Evolutionary conservation across 2,329 filamentous ascomycete species (phyloP), one percentile per base, ranked within the genome.

Genomic region (Talaromyces albobiverticillius): DNA sequence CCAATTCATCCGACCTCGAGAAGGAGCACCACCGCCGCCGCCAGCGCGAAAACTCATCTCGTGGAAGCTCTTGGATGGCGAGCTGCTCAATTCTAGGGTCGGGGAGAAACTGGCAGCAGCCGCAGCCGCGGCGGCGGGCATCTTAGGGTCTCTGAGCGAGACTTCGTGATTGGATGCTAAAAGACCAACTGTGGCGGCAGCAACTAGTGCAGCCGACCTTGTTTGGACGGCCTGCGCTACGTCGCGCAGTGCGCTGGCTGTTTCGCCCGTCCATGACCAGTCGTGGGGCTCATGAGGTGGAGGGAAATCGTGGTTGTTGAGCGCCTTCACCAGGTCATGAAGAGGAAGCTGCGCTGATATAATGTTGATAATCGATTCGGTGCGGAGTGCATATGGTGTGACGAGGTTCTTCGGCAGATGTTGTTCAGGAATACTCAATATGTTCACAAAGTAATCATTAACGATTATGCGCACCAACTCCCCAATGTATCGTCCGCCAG

Each of bases 51-150:
- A 55, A n/a, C 47, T 55, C 18, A 55, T 32, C 38, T 55, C 53
- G n/a, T 55, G 53, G 23, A 55, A 55, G 29, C 53, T 55, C 16
- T 55, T 55, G 1, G 53, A 55, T 1, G 53, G 53, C 1, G 53
- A 55, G 49, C 42, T 51, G 11, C 53, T 47, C 13, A 55, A 18
- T 29, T 25, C 26, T 25, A 31, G 20, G 16, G 45, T 10, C 1
- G n/a, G 3, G 85, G 57, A 53, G 7, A 46, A 16, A 20, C n/a
- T 46, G 11, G 26, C 13, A 5, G 26, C 26, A 25, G 40, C 45
- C 6, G n/a, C 26, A 25, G 40, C 45, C 11, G 16, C 13, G 1
- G 26, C 26, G 16, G 40, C 45, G 4, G 43, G 51, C 1, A 25
- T 14, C 9, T 46, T 51, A 0, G 49, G 43, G 11, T 56, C 45